A percentile compares a stretch with the other conserved stretches of the same genome.
Conservation (phyloP, 2,329 filamentous ascomycete species). For the Colletotrichum sidae region DNA sequence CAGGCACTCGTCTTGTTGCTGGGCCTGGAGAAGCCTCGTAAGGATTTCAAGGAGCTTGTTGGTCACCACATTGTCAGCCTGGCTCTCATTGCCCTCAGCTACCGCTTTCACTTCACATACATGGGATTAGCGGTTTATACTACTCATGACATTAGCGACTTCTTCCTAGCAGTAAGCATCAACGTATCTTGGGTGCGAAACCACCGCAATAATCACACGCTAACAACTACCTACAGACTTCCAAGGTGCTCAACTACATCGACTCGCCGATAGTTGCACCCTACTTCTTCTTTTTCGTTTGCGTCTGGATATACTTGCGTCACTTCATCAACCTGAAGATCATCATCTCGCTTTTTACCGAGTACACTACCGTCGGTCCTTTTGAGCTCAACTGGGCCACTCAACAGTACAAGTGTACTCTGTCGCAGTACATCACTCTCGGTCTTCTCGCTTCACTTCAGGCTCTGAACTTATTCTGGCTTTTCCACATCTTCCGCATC, state of each 20-base stretch:
- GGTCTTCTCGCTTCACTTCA: slow-evolving; percentile 75
- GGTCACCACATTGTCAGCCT: slow-evolving; percentile 92
- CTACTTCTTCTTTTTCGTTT: slow-evolving; percentile 87
- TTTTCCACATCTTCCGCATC: slow-evolving; percentile 81
- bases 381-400: slow-evolving; percentile 82
- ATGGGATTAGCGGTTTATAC: slow-evolving; percentile 94
- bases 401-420: slow-evolving; percentile 80
- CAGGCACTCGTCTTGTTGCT: slow-evolving; percentile 89
- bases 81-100: slow-evolving; percentile 84
- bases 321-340: slow-evolving; percentile 87
- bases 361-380: slow-evolving; percentile 80
- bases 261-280: slow-evolving; percentile 82
- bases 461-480: slow-evolving; percentile 84
- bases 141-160: slow-evolving; percentile 93
- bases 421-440: slow-evolving; percentile 76
- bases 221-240: slow-evolving; percentile 68
- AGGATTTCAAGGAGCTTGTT: slow-evolving; percentile 95
- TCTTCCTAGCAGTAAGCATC: slow-evolving; percentile 87
- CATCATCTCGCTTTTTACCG: slow-evolving; percentile 79
- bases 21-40: slow-evolving; percentile 90
- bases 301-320: slow-evolving; percentile 88
- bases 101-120: slow-evolving; percentile 96
- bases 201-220: background rate
- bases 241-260: slow-evolving; percentile 92
- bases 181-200: background rate